phyloP scores from a whole-genome alignment of 2,329 filamentous ascomycete genomes.

The Myriosclerotinia scirpicola region DNA sequence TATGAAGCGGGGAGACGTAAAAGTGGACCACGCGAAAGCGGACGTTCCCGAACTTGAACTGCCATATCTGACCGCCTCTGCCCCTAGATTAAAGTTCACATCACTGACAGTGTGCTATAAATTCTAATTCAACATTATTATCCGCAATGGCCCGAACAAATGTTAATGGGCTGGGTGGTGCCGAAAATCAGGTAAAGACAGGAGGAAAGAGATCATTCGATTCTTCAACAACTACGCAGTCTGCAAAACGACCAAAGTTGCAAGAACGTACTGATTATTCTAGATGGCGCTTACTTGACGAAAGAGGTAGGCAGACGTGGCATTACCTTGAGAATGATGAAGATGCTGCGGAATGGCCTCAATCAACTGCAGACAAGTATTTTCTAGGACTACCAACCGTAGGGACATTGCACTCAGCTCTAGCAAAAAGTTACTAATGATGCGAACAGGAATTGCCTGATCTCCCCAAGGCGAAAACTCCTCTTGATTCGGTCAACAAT shows the following conservation, averaged over 20 bases:
- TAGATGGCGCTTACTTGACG: conserved; percentile 81
- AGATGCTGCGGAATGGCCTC: conserved; percentile 75
- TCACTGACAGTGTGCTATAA: background rate
- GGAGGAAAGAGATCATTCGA: conserved; percentile 33
- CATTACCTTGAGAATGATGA: conserved; percentile 78
- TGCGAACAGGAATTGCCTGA: conserved; percentile 65
- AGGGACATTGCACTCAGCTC: conserved; percentile 36
- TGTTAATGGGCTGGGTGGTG: background rate
- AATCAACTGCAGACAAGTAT: conserved; percentile 86
- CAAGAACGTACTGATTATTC: conserved; percentile 70
- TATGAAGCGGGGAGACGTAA: conserved; percentile 1
- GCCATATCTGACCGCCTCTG: conserved; percentile 5
- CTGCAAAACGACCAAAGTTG: conserved; percentile 49
- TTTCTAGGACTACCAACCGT: conserved; percentile 79
- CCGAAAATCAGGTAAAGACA: conserved; percentile 15
- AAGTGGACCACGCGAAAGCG: background rate
- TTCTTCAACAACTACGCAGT: conserved; percentile 14
- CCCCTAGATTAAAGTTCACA: background rate
- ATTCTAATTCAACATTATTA: background rate
- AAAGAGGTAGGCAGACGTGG: conserved; percentile 88
- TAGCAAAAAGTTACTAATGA: conserved; percentile 26
- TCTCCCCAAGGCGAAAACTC: conserved; percentile 67
- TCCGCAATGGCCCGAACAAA: background rate
- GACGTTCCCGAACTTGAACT: background rate
- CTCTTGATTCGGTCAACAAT: conserved; percentile 77